These are phyloP conservation scores for Rutstroemia sp. DNA, from an alignment of 2,329 filamentous ascomycete genomes.

Conservation along the genomic window DNA sequence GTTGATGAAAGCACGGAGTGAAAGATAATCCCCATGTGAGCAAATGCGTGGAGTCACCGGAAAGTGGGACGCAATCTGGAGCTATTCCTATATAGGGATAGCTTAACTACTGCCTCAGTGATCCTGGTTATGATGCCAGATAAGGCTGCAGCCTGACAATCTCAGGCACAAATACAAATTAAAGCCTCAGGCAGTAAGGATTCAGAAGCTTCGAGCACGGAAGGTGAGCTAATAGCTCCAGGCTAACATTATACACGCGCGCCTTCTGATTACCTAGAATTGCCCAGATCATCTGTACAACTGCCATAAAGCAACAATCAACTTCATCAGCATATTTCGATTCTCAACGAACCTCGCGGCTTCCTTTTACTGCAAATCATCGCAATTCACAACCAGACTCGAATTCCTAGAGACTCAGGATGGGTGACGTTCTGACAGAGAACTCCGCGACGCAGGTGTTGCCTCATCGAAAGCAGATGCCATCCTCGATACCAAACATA, in stretches of 20 bases:
- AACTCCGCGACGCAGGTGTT: constrained; percentile 66
- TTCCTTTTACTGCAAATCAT: neutral
- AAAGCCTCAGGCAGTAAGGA: too few species aligned
- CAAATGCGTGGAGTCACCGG: too few species aligned
- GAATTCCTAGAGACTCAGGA: constrained; percentile 33
- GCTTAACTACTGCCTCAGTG: too few species aligned
- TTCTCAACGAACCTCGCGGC: neutral
- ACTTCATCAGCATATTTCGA: neutral
- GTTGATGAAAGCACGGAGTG: neutral
- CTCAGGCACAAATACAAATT: too few species aligned
- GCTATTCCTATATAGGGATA: too few species aligned
- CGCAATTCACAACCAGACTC: neutral
- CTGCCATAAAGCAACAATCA: neutral
- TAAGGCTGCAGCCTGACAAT: too few species aligned
- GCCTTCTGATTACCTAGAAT: constrained; percentile 6
- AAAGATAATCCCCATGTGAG: too few species aligned
- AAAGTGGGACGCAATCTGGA: too few species aligned
- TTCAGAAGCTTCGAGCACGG: too few species aligned
- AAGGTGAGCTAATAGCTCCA: neutral
- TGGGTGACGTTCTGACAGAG: constrained; percentile 86
- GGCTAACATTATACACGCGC: constrained; percentile 9
- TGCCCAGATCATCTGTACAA: neutral
- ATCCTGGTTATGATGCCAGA: too few species aligned
- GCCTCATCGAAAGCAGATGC: constrained; percentile 73
- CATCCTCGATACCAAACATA: constrained; percentile 79